Evolutionary conservation across 2,329 filamentous ascomycete genomes (phyloP).

Genomic region (Verticillium klebahnii): DNA sequence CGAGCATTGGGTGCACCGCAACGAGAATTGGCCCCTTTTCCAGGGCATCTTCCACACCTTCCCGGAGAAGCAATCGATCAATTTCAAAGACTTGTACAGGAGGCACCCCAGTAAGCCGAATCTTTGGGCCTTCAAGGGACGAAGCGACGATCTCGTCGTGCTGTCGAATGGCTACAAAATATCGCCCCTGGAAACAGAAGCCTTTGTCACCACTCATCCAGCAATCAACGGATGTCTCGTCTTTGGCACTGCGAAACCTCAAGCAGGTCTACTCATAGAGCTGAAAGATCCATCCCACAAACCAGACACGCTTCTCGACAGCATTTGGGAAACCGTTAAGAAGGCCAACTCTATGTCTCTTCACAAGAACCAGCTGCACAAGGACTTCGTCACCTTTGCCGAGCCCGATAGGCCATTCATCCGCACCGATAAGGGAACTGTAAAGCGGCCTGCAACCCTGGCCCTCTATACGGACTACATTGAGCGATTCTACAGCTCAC

Average conservation of each 20-base stretch:
- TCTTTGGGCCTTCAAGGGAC: conserved; percentile 23
- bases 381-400: conserved; percentile 35
- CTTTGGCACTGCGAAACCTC: conserved; percentile 19
- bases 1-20: conserved; percentile 27
- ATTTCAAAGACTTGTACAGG: conserved; percentile 24
- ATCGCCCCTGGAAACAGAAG: conserved; percentile 22
- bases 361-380: conserved; percentile 35
- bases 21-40: conserved; percentile 21
- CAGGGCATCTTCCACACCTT: conserved; percentile 30
- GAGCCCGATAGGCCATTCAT: conserved; percentile 36
- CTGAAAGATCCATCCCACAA: conserved; percentile 16
- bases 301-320: conserved; percentile 27
- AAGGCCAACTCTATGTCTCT: conserved; percentile 33
- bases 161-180: conserved; percentile 27
- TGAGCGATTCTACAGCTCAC: conserved; percentile 34
- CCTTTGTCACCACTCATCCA: conserved; percentile 18
- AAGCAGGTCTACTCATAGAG: conserved; percentile 22
- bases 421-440: conserved; percentile 39
- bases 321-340: conserved; percentile 39
- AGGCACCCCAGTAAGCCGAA: conserved; percentile 20
- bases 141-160: conserved; percentile 24
- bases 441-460: conserved; percentile 34
- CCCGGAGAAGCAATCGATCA: conserved; percentile 16
- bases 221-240: conserved; percentile 20
- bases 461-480: conserved; percentile 39